Evolutionary conservation across 192 early-diverging fungal genomes (phyloP).

Genomic region (Endogone sp.): DNA sequence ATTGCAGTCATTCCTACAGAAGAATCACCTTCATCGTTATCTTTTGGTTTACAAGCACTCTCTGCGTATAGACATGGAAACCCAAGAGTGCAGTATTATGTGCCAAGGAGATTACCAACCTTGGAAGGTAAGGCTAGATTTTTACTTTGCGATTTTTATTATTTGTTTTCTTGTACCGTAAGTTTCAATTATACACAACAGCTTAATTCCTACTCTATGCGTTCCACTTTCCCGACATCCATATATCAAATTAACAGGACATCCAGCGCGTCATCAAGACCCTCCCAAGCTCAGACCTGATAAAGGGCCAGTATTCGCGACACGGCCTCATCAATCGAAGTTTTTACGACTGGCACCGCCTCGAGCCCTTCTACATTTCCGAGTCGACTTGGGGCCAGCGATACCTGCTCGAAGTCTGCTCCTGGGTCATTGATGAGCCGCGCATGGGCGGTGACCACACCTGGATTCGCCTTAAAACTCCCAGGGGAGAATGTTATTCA

Average conservation of each 20-base stretch:
- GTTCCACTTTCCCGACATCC: neutral
- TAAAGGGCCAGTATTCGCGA: neutral
- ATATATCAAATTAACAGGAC: neutral
- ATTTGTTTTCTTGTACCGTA: neutral
- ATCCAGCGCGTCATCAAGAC: neutral
- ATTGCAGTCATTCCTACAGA: neutral
- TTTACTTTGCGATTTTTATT: neutral
- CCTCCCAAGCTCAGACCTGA: neutral
- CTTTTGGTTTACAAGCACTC: conserved; percentile 1
- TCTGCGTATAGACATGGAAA: neutral
- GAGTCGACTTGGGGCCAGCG: conserved; percentile 1
- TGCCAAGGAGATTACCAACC: neutral
- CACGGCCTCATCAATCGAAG: neutral
- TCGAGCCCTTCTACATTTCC: neutral
- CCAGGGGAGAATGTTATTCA: neutral
- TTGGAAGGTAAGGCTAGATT: neutral
- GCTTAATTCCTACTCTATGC: neutral
- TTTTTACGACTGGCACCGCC: conserved; percentile 3
- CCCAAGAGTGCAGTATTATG: neutral
- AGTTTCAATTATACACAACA: conserved; percentile 1
- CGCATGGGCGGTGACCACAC: conserved; percentile 3
- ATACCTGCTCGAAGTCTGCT: conserved; percentile 4
- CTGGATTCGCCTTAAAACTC: neutral
- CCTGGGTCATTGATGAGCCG: conserved; percentile 1
- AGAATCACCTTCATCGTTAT: conserved; percentile 1